Evolutionary conservation across 805 yeast species (phyloP).

Genomic region (Suhomyces xylopsoci): DNA sequence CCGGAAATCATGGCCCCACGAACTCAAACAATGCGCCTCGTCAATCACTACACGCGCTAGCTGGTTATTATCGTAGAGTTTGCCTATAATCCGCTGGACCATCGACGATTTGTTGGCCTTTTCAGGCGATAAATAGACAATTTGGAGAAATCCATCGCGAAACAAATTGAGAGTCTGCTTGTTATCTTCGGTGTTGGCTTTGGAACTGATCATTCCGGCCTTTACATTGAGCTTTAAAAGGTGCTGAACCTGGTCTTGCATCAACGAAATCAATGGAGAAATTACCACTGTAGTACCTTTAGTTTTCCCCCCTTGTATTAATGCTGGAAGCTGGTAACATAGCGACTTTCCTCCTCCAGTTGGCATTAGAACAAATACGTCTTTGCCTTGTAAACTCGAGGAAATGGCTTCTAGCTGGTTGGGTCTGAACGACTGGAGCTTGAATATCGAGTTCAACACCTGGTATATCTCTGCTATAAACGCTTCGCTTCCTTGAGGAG

Average conservation of each 20-base stretch:
- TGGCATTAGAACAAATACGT: slow-evolving; percentile 95
- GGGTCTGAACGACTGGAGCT: slow-evolving; percentile 63
- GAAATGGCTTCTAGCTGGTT: slow-evolving; percentile 87
- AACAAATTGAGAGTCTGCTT: slow-evolving; percentile 60
- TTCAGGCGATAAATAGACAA: slow-evolving; percentile 91
- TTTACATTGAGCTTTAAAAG: slow-evolving; percentile 60
- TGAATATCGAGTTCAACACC: slow-evolving; percentile 58
- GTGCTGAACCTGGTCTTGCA: slow-evolving; percentile 96
- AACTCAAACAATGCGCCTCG: slow-evolving; percentile 97
- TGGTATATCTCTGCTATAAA: slow-evolving; percentile 72
- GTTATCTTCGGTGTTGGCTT: slow-evolving; percentile 61
- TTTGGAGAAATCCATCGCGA: slow-evolving; percentile 61
- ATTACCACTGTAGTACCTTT: slow-evolving; percentile 86
- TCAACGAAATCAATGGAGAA: slow-evolving; percentile 90
- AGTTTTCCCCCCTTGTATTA: slow-evolving; percentile 70
- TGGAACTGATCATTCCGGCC: slow-evolving; percentile 89
- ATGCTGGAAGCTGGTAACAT: slow-evolving; percentile 93
- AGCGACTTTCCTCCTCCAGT: slow-evolving; percentile 98
- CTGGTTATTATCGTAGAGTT: slow-evolving; percentile 50
- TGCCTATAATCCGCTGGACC: slow-evolving; percentile 60
- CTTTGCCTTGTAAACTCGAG: slow-evolving; percentile 71
- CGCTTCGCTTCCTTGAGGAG: slow-evolving; percentile 29
- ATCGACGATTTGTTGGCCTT: slow-evolving; percentile 77
- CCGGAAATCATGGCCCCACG: slow-evolving; percentile 98
- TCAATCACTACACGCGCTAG: slow-evolving; percentile 90